Evolutionary conservation across 139 green algal genomes (phyloP).

Genomic region (Chlorella sp.): DNA sequence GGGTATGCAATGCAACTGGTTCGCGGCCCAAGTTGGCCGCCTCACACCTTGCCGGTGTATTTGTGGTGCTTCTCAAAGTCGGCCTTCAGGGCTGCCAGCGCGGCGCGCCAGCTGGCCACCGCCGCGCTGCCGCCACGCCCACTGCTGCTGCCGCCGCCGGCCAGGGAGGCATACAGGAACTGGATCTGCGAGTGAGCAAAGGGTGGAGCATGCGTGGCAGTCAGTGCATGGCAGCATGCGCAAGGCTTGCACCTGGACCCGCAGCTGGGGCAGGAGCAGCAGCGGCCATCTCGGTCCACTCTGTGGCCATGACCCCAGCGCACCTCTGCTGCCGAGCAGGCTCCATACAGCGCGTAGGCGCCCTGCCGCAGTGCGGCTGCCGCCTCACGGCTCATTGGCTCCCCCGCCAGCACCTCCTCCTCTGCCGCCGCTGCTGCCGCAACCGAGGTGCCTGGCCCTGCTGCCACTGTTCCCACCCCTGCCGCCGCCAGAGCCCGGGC

Average conservation of each 20-base stretch:
- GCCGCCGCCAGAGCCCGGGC: not conserved
- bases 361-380: slow-evolving; percentile 44
- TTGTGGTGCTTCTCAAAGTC: slow-evolving; percentile 44
- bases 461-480: not conserved
- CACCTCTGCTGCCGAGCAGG: slow-evolving; percentile 44
- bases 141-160: not conserved
- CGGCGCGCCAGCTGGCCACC: slow-evolving; percentile 36
- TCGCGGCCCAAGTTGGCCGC: no score
- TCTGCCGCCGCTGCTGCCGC: slow-evolving; percentile 1
- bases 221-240: no score
- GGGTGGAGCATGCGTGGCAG: no score
- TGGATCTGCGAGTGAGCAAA: slow-evolving; percentile 40
- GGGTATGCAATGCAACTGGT: no score
- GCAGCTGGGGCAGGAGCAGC: no score
- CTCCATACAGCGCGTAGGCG: slow-evolving; percentile 51
- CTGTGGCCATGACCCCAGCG: no score
- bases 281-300: no score
- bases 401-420: slow-evolving; percentile 7
- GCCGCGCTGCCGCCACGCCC: not conserved
- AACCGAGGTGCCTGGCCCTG: no score
- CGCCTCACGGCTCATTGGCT: slow-evolving; percentile 8
- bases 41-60: slow-evolving; percentile 56
- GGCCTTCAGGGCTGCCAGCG: slow-evolving; percentile 40
- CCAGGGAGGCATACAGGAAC: slow-evolving; percentile 50
- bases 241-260: no score